Percentiles rank a stretch among this genome's conserved stretches.
phyloP scores from a whole-genome alignment of 2,329 filamentous ascomycete genomes.

The Fusarium odoratissimum region DNA sequence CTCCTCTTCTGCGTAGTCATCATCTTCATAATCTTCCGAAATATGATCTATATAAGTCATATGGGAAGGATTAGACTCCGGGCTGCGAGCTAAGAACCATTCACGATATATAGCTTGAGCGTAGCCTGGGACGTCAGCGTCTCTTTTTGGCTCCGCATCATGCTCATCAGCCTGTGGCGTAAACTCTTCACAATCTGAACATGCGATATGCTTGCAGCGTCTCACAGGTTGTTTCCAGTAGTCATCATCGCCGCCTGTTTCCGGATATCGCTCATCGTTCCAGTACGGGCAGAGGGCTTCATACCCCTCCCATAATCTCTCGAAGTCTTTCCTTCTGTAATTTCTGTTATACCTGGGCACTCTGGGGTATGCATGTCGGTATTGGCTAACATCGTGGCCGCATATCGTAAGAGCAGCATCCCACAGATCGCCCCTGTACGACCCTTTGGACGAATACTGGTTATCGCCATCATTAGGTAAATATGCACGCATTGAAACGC shows the following conservation, averaged over 20 bases:
- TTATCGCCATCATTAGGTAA: constrained; percentile 6
- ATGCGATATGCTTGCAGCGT: constrained; percentile 5
- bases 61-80: not conserved
- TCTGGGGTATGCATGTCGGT: constrained; percentile 3
- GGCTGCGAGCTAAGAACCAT: not conserved
- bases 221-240: constrained; percentile 12
- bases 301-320: constrained; percentile 18
- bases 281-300: constrained; percentile 27
- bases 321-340: constrained; percentile 22
- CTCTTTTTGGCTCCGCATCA: not conserved
- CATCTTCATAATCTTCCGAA: not conserved
- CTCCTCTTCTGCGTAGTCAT: not conserved
- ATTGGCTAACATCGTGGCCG: not conserved
- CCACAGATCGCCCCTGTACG: constrained; percentile 31
- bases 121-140: not conserved
- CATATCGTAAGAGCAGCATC: constrained; percentile 18
- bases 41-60: not conserved
- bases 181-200: constrained; percentile 1
- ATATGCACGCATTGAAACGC: constrained; percentile 5
- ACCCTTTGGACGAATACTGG: constrained; percentile 6
- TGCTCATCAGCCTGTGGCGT: too few relatives aligned
- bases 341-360: constrained; percentile 2
- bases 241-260: not conserved
- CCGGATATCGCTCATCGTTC: constrained; percentile 11
- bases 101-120: not conserved